Conservation (phyloP, 2,329 filamentous ascomycete species). For the Phyllosticta capitalensis region DNA sequence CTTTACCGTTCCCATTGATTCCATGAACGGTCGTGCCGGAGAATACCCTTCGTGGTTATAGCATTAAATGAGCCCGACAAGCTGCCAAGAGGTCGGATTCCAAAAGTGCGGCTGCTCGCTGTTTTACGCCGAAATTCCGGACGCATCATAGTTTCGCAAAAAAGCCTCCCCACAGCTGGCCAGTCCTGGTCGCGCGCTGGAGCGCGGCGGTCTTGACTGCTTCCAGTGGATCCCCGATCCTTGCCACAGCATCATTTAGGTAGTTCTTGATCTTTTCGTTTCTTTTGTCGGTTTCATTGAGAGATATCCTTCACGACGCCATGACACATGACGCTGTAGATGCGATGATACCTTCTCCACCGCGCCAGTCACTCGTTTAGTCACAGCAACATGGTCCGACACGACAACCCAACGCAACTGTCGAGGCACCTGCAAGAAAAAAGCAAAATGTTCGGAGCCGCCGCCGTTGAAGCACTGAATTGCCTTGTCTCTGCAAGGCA, state of each 20-base stretch:
- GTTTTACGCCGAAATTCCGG: neutral
- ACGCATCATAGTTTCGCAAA: neutral
- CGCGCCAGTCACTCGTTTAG: constrained; percentile 7
- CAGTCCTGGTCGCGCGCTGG: neutral
- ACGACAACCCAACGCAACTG: neutral
- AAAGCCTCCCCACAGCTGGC: neutral
- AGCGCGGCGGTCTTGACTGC: neutral
- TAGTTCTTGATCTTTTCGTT: constrained; percentile 5
- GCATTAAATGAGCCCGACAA: constrained; percentile 11
- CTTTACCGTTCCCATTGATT: constrained; percentile 3
- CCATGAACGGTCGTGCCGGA: constrained; percentile 16
- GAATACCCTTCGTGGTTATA: constrained; percentile 22
- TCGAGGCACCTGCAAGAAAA: constrained; percentile 1
- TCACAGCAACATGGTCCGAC: constrained; percentile 1
- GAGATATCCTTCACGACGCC: constrained; percentile 19
- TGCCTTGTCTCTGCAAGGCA: neutral
- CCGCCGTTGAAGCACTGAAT: neutral
- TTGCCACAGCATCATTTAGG: constrained; percentile 11
- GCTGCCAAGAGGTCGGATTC: constrained; percentile 10
- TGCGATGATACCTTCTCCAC: constrained; percentile 14
- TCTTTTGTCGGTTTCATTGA: constrained; percentile 5
- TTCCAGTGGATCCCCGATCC: neutral
- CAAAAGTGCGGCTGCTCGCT: neutral
- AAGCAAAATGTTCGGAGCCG: neutral
- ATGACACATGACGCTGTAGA: constrained; percentile 31